Conservation (phyloP, 441 rosid genomes). For the Arabidopsis lyrata region DNA sequence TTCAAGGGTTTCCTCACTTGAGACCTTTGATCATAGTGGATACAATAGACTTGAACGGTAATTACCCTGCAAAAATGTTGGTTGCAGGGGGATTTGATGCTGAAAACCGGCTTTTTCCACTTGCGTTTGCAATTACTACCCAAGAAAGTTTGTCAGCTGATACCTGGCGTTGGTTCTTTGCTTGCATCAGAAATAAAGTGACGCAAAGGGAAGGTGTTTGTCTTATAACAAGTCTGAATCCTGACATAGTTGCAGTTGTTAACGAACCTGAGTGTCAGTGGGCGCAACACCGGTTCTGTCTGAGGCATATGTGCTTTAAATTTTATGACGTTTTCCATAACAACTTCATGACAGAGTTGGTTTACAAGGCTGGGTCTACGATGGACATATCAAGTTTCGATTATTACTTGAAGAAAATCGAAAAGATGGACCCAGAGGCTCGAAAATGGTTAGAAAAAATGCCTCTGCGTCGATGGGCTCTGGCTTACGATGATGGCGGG, state of each 20-base stretch:
- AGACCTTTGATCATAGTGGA: constrained; percentile 1
- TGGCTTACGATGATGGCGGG: background rate
- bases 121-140: background rate
- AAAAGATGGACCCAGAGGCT: background rate
- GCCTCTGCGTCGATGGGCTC: background rate
- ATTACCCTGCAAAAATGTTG: background rate
- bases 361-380: background rate
- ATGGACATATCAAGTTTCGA: background rate
- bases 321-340: background rate
- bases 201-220: background rate
- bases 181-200: background rate
- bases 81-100: background rate
- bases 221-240: background rate
- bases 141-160: background rate
- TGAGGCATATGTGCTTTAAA: background rate
- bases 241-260: background rate
- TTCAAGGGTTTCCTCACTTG: background rate
- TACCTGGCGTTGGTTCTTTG: background rate
- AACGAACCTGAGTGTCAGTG: background rate
- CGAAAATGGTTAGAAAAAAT: background rate
- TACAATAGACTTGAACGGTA: background rate
- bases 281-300: background rate
- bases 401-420: background rate
- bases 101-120: background rate
- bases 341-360: background rate